These are phyloP conservation scores for Trametes punicea DNA, from an alignment of 768 basidiomycete genomes.

Conservation along the genomic window DNA sequence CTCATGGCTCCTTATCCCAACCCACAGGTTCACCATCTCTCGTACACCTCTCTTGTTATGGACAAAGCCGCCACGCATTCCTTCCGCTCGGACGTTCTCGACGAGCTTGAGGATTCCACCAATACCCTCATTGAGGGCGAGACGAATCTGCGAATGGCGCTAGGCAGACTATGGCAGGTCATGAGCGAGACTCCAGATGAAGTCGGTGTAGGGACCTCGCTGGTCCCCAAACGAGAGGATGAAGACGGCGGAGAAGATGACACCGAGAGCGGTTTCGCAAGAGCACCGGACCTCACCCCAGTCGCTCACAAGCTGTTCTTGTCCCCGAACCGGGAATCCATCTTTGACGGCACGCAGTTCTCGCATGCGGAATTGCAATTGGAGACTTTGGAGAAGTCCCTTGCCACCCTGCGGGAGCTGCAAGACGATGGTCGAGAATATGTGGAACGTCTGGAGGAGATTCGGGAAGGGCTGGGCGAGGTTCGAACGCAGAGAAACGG, in stretches of 20 bases:
- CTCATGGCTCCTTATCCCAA: conserved; percentile 71
- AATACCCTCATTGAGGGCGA: conserved; percentile 85
- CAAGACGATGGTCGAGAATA: conserved; percentile 88
- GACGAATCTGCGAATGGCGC: conserved; percentile 62
- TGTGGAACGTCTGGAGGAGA: conserved; percentile 79
- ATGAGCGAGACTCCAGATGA: conserved; percentile 67
- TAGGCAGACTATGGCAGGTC: conserved; percentile 80
- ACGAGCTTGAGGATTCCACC: conserved; percentile 79
- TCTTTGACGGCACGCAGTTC: conserved; percentile 60
- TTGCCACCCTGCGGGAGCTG: conserved; percentile 71
- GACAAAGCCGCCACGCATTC: conserved; percentile 82
- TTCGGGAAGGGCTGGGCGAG: conserved; percentile 76
- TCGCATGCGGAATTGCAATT: conserved; percentile 62
- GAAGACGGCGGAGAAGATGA: conserved; percentile 43
- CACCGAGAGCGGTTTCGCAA: conserved; percentile 44
- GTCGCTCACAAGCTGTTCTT: conserved; percentile 67
- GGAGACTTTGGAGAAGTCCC: conserved; percentile 69
- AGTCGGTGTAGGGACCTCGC: conserved; percentile 32
- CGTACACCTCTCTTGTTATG: conserved; percentile 81
- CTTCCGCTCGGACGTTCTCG: conserved; percentile 73
- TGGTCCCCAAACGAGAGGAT: conserved; percentile 67
- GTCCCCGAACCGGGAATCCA: conserved; percentile 33
- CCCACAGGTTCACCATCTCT: conserved; percentile 64
- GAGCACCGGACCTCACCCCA: conserved; percentile 66
- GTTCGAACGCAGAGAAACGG: conserved; percentile 65